Evolutionary conservation across 352 stramenopile genomes (phyloP).

Genomic region (Pythium apleroticum): DNA sequence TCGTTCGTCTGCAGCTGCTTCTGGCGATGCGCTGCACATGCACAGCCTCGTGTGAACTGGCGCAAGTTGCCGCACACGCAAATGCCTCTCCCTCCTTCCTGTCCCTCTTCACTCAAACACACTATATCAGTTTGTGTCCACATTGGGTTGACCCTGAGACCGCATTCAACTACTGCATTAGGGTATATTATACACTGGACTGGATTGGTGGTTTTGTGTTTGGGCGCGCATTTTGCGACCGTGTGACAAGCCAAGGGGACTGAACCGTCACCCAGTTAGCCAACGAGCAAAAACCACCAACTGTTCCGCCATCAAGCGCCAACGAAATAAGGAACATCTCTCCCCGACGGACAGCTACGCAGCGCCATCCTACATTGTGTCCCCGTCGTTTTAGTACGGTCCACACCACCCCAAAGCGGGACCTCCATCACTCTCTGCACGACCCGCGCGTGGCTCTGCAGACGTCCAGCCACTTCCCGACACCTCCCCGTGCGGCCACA

Average conservation of each 20-base stretch:
- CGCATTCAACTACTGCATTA: not conserved
- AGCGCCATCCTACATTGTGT: not conserved
- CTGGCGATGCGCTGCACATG: not conserved
- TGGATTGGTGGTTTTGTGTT: not conserved
- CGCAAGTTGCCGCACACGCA: not conserved
- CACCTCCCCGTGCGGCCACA: not conserved
- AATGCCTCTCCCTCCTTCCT: not conserved
- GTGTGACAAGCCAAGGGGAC: slow-evolving; percentile 1
- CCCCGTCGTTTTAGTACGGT: not conserved
- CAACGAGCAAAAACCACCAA: slow-evolving; percentile 6
- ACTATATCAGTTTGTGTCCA: not conserved
- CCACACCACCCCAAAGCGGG: not conserved
- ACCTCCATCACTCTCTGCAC: not conserved
- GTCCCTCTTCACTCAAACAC: not conserved
- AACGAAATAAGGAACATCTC: slow-evolving; percentile 9
- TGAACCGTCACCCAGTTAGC: slow-evolving; percentile 6
- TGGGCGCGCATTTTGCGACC: slow-evolving; percentile 1
- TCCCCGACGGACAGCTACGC: not conserved
- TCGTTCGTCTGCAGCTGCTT: not conserved
- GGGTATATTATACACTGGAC: not conserved
- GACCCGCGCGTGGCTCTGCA: not conserved
- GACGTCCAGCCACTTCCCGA: not conserved
- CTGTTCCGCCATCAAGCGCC: not conserved
- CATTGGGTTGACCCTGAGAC: too few relatives aligned
- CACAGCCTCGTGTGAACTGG: not conserved